These are phyloP conservation scores for Pachyrhizus erosus DNA, from an alignment of 306 rosid genomes.

Conservation along the genomic window DNA sequence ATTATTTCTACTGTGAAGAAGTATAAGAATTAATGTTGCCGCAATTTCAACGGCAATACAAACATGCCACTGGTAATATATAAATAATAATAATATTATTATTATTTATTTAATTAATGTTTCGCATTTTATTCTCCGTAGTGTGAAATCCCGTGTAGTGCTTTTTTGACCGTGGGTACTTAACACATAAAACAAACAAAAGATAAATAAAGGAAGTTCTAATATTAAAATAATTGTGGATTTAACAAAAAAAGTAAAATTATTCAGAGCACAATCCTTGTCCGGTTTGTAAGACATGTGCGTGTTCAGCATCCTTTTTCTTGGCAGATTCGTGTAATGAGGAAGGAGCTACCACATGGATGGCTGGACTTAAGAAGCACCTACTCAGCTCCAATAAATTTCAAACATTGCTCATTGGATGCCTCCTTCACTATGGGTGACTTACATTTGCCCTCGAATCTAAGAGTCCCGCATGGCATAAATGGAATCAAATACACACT, in stretches of 20 bases:
- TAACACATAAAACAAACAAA: too few relatives aligned
- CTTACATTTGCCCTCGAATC: not conserved
- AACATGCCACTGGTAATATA: too few relatives aligned
- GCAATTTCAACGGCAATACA: too few relatives aligned
- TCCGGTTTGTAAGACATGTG: not conserved
- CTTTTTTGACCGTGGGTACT: not conserved
- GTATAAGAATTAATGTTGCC: too few relatives aligned
- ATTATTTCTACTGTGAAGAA: too few relatives aligned
- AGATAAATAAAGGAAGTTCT: too few relatives aligned
- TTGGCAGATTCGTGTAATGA: slow-evolving; percentile 13
- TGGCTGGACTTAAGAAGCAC: slow-evolving; percentile 51
- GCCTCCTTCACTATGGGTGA: not conserved
- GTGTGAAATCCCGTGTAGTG: too few relatives aligned
- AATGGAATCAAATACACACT: not conserved
- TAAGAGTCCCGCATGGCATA: not conserved
- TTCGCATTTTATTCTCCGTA: too few relatives aligned
- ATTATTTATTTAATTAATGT: too few relatives aligned
- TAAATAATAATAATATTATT: too few relatives aligned
- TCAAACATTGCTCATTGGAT: not conserved
- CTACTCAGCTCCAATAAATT: slow-evolving; percentile 50
- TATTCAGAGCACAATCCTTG: not conserved
- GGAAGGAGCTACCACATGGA: slow-evolving; percentile 50
- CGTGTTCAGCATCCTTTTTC: not conserved
- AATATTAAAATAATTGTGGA: not conserved
- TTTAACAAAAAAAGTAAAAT: not conserved